Conservation (phyloP, 2,329 filamentous ascomycete species). For the Metarhizium humberi region DNA sequence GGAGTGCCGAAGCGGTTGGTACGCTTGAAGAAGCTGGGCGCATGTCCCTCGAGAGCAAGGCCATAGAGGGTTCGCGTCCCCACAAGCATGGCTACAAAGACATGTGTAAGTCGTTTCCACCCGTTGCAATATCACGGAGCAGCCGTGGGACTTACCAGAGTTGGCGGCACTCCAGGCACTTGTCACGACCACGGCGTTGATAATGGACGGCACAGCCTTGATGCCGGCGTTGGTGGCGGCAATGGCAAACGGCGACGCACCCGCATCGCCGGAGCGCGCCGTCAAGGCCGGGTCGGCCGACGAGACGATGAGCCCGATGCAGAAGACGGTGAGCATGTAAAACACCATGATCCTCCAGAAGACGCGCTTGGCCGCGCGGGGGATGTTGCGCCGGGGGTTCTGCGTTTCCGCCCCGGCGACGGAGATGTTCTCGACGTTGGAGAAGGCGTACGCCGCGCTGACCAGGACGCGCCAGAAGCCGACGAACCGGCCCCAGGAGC, state of each 20-base stretch:
- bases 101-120: neutral
- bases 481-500: slow-evolving; percentile 41
- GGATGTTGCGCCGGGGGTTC: slow-evolving; percentile 38
- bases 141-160: slow-evolving; percentile 5
- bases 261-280: slow-evolving; percentile 27
- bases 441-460: slow-evolving; percentile 35
- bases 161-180: slow-evolving; percentile 12
- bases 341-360: slow-evolving; percentile 46
- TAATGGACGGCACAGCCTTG: slow-evolving; percentile 39
- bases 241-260: slow-evolving; percentile 38
- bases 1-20: slow-evolving; percentile 50
- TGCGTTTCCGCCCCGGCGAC: slow-evolving; percentile 34
- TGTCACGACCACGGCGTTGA: slow-evolving; percentile 38
- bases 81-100: slow-evolving; percentile 6
- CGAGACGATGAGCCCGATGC: slow-evolving; percentile 40
- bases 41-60: slow-evolving; percentile 52
- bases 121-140: neutral
- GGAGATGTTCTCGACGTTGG: slow-evolving; percentile 43
- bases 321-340: slow-evolving; percentile 41
- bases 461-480: slow-evolving; percentile 24
- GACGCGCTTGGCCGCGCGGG: slow-evolving; percentile 41
- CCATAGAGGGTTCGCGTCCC: slow-evolving; percentile 55
- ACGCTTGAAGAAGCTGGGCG: slow-evolving; percentile 44
- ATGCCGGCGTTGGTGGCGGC: slow-evolving; percentile 42
- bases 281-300: slow-evolving; percentile 24